A percentile compares a stretch with the other conserved stretches of the same genome.
These are phyloP conservation scores for Herpotrichia juniperi DNA, from an alignment of 2,329 filamentous ascomycete genomes.

Conservation along the genomic window DNA sequence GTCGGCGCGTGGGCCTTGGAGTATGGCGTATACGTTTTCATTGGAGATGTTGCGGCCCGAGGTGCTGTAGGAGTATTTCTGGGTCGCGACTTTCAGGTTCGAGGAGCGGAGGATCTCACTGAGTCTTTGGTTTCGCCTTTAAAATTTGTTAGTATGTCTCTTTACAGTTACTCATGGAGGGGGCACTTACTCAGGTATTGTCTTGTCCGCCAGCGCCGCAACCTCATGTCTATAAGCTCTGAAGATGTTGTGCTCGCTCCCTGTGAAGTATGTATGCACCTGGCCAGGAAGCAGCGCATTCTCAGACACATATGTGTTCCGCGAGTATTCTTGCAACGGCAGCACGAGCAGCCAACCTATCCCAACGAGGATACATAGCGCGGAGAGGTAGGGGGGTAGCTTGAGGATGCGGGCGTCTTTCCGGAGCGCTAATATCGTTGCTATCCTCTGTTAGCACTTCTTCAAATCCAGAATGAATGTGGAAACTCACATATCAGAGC, in stretches of 20 bases:
- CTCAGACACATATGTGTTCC: slow-evolving; percentile 94
- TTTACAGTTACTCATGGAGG: not conserved
- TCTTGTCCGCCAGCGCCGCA: slow-evolving; percentile 60
- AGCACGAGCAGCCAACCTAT: slow-evolving; percentile 89
- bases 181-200: slow-evolving; percentile 38
- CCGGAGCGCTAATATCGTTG: slow-evolving; percentile 71
- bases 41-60: slow-evolving; percentile 76
- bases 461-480: not conserved
- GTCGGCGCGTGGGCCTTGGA: slow-evolving; percentile 92
- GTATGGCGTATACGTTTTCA: slow-evolving; percentile 90
- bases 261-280: slow-evolving; percentile 96
- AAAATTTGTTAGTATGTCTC: slow-evolving; percentile 43
- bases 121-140: slow-evolving; percentile 67
- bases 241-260: slow-evolving; percentile 94
- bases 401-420: slow-evolving; percentile 82
- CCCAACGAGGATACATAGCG: slow-evolving; percentile 82
- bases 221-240: slow-evolving; percentile 88
- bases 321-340: slow-evolving; percentile 87
- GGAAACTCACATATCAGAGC: slow-evolving; percentile 41
- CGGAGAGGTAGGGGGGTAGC: slow-evolving; percentile 85
- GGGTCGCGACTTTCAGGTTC: slow-evolving; percentile 85
- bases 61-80: slow-evolving; percentile 85
- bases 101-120: slow-evolving; percentile 76
- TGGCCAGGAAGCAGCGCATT: slow-evolving; percentile 95
- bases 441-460: slow-evolving; percentile 36